A percentile compares a stretch with the other conserved stretches of the same genome.
These are phyloP conservation scores for Tricholoma furcatifolium DNA, from an alignment of 768 basidiomycete genomes.

Conservation along the genomic window DNA sequence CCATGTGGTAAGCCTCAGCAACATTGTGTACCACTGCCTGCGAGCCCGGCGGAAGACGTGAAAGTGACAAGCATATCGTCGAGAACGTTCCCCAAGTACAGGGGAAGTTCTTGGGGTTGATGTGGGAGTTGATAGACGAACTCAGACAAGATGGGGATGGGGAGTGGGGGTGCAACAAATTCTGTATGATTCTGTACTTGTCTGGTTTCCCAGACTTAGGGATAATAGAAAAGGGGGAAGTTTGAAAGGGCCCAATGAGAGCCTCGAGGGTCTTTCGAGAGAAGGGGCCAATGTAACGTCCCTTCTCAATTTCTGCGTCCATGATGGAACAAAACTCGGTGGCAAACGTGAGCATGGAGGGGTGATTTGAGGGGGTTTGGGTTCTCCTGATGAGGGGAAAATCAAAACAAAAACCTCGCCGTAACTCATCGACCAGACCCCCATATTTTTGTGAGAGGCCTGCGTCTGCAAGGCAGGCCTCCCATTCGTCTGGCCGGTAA, in stretches of 20 bases:
- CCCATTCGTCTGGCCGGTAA: no score
- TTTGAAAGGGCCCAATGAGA: constrained; percentile 27
- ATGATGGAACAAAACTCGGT: not conserved
- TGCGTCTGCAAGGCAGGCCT: no score
- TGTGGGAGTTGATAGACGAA: constrained; percentile 20
- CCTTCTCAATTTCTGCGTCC: not conserved
- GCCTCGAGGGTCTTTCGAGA: constrained; percentile 10
- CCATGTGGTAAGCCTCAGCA: constrained; percentile 14
- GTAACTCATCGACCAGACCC: no score
- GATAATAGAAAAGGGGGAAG: no score
- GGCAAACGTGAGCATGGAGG: not conserved
- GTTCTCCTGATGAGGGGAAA: no score
- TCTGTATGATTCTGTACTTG: constrained; percentile 24
- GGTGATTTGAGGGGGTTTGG: not conserved
- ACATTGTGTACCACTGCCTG: no score
- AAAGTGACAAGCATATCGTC: not conserved
- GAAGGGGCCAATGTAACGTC: constrained; percentile 19
- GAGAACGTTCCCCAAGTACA: no score
- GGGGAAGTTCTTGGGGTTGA: constrained; percentile 28
- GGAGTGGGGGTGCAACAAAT: constrained; percentile 21
- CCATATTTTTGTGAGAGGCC: no score
- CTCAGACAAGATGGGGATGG: not conserved
- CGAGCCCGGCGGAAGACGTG: no score
- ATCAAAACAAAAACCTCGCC: no score
- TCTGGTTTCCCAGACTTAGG: constrained; percentile 18